Evolutionary conservation across 108 stramenopile species (phyloP).

Genomic region (Cyclotella kingstonii): DNA sequence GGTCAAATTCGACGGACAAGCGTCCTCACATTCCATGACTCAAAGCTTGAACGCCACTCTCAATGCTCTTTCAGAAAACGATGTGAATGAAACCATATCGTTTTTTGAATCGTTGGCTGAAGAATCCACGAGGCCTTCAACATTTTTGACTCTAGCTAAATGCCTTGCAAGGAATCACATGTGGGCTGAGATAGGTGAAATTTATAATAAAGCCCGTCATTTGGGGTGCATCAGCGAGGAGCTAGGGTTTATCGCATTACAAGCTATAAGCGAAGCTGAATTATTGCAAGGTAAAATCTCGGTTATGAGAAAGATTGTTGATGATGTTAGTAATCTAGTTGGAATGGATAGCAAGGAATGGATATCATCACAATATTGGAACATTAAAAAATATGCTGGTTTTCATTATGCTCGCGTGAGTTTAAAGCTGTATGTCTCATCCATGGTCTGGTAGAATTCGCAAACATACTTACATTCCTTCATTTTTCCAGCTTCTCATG

Average conservation of each 20-base stretch:
- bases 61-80: slow-evolving; percentile 12
- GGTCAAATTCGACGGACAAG: not conserved
- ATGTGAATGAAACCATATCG: slow-evolving; percentile 19
- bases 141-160: slow-evolving; percentile 37
- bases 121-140: slow-evolving; percentile 24
- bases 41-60: slow-evolving; percentile 31
- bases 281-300: slow-evolving; percentile 48
- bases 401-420: slow-evolving; percentile 58
- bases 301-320: slow-evolving; percentile 53
- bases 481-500: slow-evolving; percentile 52
- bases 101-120: slow-evolving; percentile 22
- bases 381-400: slow-evolving; percentile 55
- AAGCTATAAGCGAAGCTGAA: slow-evolving; percentile 51
- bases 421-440: not conserved
- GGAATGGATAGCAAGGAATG: slow-evolving; percentile 49
- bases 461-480: not conserved
- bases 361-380: slow-evolving; percentile 62
- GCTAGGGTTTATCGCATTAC: slow-evolving; percentile 57
- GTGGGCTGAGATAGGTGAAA: slow-evolving; percentile 47
- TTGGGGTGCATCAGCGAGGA: slow-evolving; percentile 62
- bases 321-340: slow-evolving; percentile 45
- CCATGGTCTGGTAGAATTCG: not conserved
- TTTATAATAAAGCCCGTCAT: slow-evolving; percentile 50
- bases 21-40: slow-evolving; percentile 2
- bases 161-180: slow-evolving; percentile 21